Conservation (phyloP, 1,284 basidiomycete genomes). For the Ustilago lituana region DNA sequence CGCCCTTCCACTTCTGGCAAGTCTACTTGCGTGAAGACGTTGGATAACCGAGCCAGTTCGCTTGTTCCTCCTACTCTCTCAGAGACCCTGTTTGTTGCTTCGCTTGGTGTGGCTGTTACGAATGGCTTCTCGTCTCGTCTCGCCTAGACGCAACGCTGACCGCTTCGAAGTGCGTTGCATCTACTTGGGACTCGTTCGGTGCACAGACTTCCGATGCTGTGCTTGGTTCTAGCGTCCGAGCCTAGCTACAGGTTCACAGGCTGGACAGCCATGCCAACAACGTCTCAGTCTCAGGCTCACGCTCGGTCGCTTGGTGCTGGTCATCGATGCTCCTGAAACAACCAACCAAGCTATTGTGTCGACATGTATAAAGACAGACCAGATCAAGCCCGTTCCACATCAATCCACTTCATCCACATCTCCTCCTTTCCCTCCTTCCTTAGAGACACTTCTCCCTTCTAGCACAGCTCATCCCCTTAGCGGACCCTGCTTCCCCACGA, state of each 20-base stretch:
- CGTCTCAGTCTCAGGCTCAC: too few relatives aligned
- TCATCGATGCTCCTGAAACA: too few relatives aligned
- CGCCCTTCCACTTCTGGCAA: slow-evolving; percentile 10
- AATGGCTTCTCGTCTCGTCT: slow-evolving; percentile 6
- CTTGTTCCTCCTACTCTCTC: slow-evolving; percentile 7
- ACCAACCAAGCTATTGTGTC: background rate
- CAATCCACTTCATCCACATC: slow-evolving; percentile 7
- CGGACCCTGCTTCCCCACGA: too few relatives aligned
- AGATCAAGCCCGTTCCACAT: background rate
- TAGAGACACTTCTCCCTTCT: too few relatives aligned
- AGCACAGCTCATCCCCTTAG: too few relatives aligned
- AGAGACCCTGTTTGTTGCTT: slow-evolving; percentile 3
- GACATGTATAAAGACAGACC: slow-evolving; percentile 26
- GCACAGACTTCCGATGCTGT: slow-evolving; percentile 33
- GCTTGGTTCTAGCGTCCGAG: slow-evolving; percentile 4
- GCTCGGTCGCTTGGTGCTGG: too few relatives aligned
- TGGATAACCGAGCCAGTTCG: slow-evolving; percentile 10
- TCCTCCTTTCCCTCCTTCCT: slow-evolving; percentile 1
- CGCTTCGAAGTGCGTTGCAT: too few relatives aligned
- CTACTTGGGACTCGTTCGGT: slow-evolving; percentile 17
- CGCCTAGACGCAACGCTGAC: too few relatives aligned
- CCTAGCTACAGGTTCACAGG: too few relatives aligned
- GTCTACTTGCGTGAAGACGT: background rate
- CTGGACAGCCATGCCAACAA: too few relatives aligned
- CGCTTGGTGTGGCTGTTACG: background rate